These are phyloP conservation scores for Rhizoclosmatium sp. DNA, from an alignment of 192 early-diverging fungal species.

Conservation along the genomic window DNA sequence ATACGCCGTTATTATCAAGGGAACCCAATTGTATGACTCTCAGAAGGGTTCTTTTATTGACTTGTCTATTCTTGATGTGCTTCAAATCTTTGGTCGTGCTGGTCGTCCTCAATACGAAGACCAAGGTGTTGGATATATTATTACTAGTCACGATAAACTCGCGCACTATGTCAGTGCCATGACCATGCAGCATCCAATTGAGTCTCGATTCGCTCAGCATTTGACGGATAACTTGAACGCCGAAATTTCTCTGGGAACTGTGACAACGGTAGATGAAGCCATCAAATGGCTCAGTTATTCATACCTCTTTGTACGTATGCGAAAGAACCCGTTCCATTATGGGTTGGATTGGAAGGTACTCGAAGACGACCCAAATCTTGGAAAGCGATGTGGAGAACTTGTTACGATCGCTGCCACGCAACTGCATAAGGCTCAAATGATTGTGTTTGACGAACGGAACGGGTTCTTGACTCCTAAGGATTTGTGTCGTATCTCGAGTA, in stretches of 20 bases:
- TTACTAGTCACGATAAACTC: conserved; percentile 94
- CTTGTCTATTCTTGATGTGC: conserved; percentile 96
- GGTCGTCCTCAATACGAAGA: conserved; percentile 89
- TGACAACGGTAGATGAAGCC: conserved; percentile 94
- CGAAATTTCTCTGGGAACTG: conserved; percentile 93
- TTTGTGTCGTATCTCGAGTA: conserved; percentile 89
- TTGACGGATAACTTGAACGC: conserved; percentile 97
- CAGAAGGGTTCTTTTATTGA: conserved; percentile 95
- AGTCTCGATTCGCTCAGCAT: conserved; percentile 85
- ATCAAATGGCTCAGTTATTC: conserved; percentile 98
- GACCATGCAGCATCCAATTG: conserved; percentile 97
- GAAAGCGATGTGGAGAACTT: conserved; percentile 81
- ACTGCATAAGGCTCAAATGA: conserved; percentile 90
- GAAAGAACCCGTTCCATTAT: conserved; percentile 93
- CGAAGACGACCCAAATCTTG: conserved; percentile 80
- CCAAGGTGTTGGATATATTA: conserved; percentile 91
- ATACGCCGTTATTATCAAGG: conserved; percentile 98
- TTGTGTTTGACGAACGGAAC: conserved; percentile 83
- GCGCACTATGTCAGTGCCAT: conserved; percentile 92
- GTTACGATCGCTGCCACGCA: conserved; percentile 76
- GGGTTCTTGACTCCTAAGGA: conserved; percentile 90
- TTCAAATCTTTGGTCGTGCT: conserved; percentile 99
- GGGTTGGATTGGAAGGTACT: conserved; percentile 84
- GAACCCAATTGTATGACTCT: conserved; percentile 94
- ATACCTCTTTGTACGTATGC: conserved; percentile 95